Conservation (phyloP, 108 stramenopile genomes). For the Nannochloropsis gaditana region DNA sequence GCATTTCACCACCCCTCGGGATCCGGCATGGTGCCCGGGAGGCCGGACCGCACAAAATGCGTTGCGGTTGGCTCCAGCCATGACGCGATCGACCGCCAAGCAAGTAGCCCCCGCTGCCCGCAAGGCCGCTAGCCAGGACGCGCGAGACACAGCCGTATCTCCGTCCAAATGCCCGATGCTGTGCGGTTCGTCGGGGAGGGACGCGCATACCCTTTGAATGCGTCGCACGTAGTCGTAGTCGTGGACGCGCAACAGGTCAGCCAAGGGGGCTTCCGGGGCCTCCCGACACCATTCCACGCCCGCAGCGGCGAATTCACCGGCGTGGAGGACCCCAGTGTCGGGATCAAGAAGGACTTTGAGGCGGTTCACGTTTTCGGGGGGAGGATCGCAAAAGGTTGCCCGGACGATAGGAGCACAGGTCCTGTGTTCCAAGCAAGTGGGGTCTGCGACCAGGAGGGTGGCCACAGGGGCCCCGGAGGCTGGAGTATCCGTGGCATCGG, state of each 20-base stretch:
- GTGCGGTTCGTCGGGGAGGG: slow-evolving; percentile 23
- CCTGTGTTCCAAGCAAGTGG: slow-evolving; percentile 38
- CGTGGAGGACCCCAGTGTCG: slow-evolving; percentile 40
- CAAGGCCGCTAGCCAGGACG: slow-evolving; percentile 64
- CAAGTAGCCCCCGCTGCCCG: slow-evolving; percentile 64
- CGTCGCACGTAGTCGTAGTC: slow-evolving; percentile 47
- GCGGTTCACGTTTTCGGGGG: slow-evolving; percentile 47
- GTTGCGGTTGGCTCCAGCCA: slow-evolving; percentile 49
- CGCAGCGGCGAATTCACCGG: slow-evolving; percentile 28
- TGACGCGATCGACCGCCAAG: slow-evolving; percentile 54
- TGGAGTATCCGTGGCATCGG: background rate
- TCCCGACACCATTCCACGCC: slow-evolving; percentile 26
- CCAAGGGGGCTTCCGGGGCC: slow-evolving; percentile 27
- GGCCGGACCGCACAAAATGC: slow-evolving; percentile 92
- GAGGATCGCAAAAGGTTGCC: slow-evolving; percentile 29
- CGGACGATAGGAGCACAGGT: slow-evolving; percentile 38
- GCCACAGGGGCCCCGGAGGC: background rate
- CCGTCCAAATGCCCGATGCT: slow-evolving; percentile 46
- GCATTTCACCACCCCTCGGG: slow-evolving; percentile 67
- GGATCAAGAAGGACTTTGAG: slow-evolving; percentile 38
- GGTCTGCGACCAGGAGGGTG: slow-evolving; percentile 38
- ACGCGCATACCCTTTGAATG: slow-evolving; percentile 24
- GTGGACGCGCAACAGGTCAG: slow-evolving; percentile 51
- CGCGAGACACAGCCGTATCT: slow-evolving; percentile 54
- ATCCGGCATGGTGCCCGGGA: slow-evolving; percentile 97